Percentiles rank a stretch among this genome's conserved stretches.
These are phyloP conservation scores for Phialophora chinensis DNA, from an alignment of 2,329 filamentous ascomycete genomes.

Conservation along the genomic window DNA sequence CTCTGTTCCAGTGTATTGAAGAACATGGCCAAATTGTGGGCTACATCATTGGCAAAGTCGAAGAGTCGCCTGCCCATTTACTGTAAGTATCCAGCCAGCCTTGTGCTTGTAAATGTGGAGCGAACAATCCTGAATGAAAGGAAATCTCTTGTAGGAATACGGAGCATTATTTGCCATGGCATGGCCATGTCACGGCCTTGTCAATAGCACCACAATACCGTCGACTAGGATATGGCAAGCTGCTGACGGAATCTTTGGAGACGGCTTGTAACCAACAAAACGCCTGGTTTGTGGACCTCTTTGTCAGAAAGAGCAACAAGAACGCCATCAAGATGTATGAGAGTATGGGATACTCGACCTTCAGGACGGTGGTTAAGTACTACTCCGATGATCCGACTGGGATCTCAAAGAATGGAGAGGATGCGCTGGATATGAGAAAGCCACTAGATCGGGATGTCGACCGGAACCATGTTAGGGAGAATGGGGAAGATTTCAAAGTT, in stretches of 20 bases:
- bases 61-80: constrained; percentile 69
- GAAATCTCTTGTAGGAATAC: constrained; percentile 52
- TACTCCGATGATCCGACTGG: constrained; percentile 83
- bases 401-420: constrained; percentile 67
- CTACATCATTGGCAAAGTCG: constrained; percentile 98
- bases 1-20: constrained; percentile 90
- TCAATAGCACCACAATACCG: constrained; percentile 88
- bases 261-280: constrained; percentile 79
- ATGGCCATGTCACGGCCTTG: constrained; percentile 95
- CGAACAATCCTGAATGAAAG: constrained; percentile 7
- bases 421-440: constrained; percentile 98
- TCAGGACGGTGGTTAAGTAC: constrained; percentile 85
- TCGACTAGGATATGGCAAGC: constrained; percentile 83
- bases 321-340: constrained; percentile 88
- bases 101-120: neutral
- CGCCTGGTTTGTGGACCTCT: constrained; percentile 95
- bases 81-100: constrained; percentile 55
- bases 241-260: constrained; percentile 81
- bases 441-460: constrained; percentile 80
- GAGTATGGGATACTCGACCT: constrained; percentile 90
- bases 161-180: constrained; percentile 96
- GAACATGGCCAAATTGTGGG: constrained; percentile 89
- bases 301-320: constrained; percentile 85
- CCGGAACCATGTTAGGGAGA: constrained; percentile 74
- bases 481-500: constrained; percentile 80